Conservation (phyloP, 2,329 filamentous ascomycete genomes). For the Claviceps capensis region DNA sequence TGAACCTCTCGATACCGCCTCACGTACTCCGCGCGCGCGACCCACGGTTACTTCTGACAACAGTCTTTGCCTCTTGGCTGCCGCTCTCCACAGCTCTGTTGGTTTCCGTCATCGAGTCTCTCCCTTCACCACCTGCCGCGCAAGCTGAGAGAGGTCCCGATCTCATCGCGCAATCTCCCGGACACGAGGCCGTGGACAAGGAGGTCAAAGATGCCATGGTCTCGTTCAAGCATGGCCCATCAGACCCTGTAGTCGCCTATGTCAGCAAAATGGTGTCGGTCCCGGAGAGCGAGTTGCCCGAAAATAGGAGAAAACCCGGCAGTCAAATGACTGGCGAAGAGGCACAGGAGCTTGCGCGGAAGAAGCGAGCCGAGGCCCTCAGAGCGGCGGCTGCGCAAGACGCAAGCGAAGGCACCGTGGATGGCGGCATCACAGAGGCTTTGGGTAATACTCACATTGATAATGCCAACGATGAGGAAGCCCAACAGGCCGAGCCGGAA, state of each 20-base stretch:
- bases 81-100: slow-evolving; percentile 84
- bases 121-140: slow-evolving; percentile 70
- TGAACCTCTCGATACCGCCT: slow-evolving; percentile 71
- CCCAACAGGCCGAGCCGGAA: slow-evolving; percentile 58
- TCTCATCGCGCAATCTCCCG: slow-evolving; percentile 68
- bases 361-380: slow-evolving; percentile 80
- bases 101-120: slow-evolving; percentile 84
- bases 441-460: slow-evolving; percentile 49
- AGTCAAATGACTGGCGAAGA: slow-evolving; percentile 77
- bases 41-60: slow-evolving; percentile 67
- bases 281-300: slow-evolving; percentile 78
- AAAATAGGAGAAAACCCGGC: slow-evolving; percentile 57
- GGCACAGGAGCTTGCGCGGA: slow-evolving; percentile 72
- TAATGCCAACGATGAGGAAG: slow-evolving; percentile 30
- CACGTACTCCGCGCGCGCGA: slow-evolving; percentile 77
- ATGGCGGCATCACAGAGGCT: slow-evolving; percentile 43
- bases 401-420: slow-evolving; percentile 32
- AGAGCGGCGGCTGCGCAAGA: slow-evolving; percentile 50
- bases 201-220: slow-evolving; percentile 68
- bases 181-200: slow-evolving; percentile 54
- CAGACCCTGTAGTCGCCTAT: slow-evolving; percentile 78
- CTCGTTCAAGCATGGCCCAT: slow-evolving; percentile 55
- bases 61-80: slow-evolving; percentile 80
- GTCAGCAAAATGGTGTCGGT: slow-evolving; percentile 98
- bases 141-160: slow-evolving; percentile 70